Base-by-base conservation (phyloP, 2,329 filamentous ascomycete species). In the Cyphellophora europaea region DNA sequence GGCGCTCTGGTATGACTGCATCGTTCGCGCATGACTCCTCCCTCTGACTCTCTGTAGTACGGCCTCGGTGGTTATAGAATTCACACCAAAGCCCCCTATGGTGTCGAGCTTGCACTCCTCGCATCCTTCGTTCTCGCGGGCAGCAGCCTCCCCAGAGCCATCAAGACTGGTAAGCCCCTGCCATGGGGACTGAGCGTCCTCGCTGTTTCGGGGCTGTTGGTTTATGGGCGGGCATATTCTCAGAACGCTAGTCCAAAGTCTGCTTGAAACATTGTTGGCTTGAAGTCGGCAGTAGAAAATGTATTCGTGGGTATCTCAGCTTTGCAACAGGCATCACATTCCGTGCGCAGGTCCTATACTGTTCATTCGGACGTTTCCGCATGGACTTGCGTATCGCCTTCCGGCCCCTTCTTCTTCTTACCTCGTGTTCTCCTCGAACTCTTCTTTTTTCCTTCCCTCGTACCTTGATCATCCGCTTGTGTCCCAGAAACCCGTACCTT, bases 111-210 rank as follows among this genome's bases (percentile, higher is more conserved):
- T 28, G 84, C 82, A n/a, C 71, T 98, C 6, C 68, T 95, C 28
- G 91, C 91, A 4, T 93, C 85, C 1, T 52, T 86, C n/a, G 65
- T 96, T 16, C 72, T 98, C 21, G 89, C 73, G 2, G 87, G 86
- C 13, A 82, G 82, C 27, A 82, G 84, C 2, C 79, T 96, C 41
- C 91, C 91, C 10, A 74, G 91, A 34, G 91, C 87, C 4, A 77
- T 98, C 53, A 84, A 78, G 58, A 73, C 79, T 27, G 55, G 54
- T 6, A 98, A 96, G 72, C 83, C 85, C 1, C 74, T 98, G 34
- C 89, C 91, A 1, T 69, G 82, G 37, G 75, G 79, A 8, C 64
- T 98, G 53, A 89, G 84, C 53, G 53, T 87, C 31, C 55, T 96
- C 53, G 86, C 89, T 11, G 66, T 77, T 6, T 85, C 84, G 57